phyloP scores from a whole-genome alignment of 495 filamentous ascomycete genomes.

The Annulohypoxylon moriforme region DNA sequence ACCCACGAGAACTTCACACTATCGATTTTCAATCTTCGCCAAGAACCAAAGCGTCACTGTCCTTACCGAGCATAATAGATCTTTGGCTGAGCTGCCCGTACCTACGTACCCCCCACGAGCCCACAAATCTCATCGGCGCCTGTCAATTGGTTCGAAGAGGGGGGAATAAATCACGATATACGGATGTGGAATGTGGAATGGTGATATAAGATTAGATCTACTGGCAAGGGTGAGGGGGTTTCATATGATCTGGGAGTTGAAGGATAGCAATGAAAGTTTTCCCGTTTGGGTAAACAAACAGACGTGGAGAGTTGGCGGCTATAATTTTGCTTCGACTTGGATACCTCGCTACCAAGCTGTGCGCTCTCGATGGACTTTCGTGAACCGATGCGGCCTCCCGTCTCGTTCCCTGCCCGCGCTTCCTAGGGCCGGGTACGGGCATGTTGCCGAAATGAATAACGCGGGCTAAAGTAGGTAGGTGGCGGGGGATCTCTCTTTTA shows the following conservation, averaged over 20 bases:
- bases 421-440: not conserved
- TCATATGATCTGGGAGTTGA: not conserved
- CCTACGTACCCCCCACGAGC: constrained; percentile 1
- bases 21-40: constrained; percentile 16
- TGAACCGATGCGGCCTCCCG: constrained; percentile 12
- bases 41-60: constrained; percentile 19
- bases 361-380: constrained; percentile 12
- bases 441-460: not conserved
- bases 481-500: not conserved
- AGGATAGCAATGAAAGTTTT: not conserved
- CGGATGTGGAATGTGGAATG: not conserved
- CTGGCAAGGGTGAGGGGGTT: constrained; percentile 1
- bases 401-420: not conserved
- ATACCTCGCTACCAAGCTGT: not conserved
- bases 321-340: not conserved
- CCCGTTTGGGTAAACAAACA: constrained; percentile 16
- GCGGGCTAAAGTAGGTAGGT: not conserved
- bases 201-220: constrained; percentile 7
- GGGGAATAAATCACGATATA: constrained; percentile 5
- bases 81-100: not conserved
- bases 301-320: not conserved
- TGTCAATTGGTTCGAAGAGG: constrained; percentile 12
- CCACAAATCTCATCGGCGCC: not conserved
- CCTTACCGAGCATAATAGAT: constrained; percentile 4
- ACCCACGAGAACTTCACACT: constrained; percentile 3